These are phyloP conservation scores for Russula emetica DNA, from an alignment of 768 basidiomycete species.

Conservation along the genomic window DNA sequence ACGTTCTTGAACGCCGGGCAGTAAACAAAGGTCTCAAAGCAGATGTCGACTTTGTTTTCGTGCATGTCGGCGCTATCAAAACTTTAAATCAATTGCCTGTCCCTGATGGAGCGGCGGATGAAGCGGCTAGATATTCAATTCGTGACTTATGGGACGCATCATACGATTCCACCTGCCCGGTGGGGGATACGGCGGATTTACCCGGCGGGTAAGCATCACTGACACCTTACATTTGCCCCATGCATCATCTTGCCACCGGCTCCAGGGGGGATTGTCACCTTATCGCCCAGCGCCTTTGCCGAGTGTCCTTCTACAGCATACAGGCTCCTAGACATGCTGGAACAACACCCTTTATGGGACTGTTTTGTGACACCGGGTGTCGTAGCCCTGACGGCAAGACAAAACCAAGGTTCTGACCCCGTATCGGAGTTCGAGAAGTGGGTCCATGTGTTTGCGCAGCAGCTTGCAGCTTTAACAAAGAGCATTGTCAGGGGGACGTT, in stretches of 20 bases:
- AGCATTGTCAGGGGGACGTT: conserved; percentile 27
- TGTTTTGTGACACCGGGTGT: conserved; percentile 64
- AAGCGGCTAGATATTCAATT: conserved; percentile 51
- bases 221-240: neutral
- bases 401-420: conserved; percentile 33
- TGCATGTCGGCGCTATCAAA: conserved; percentile 56
- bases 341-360: conserved; percentile 62
- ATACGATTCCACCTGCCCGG: conserved; percentile 43
- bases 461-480: conserved; percentile 6
- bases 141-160: conserved; percentile 64
- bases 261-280: conserved; percentile 68
- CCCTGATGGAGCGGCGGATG: conserved; percentile 44
- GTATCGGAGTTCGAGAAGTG: conserved; percentile 27
- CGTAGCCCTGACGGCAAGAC: conserved; percentile 50
- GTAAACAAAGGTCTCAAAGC: conserved; percentile 28
- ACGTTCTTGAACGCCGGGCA: conserved; percentile 19
- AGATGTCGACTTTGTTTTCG: conserved; percentile 53
- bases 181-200: conserved; percentile 69
- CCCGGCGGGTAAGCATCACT: conserved; percentile 50
- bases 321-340: conserved; percentile 47
- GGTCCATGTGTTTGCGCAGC: neutral
- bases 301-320: conserved; percentile 49
- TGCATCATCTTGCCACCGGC: neutral
- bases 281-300: conserved; percentile 57
- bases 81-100: conserved; percentile 48